Base-by-base conservation (phyloP, 768 basidiomycete genomes). In the Mycena belliarum region DNA sequence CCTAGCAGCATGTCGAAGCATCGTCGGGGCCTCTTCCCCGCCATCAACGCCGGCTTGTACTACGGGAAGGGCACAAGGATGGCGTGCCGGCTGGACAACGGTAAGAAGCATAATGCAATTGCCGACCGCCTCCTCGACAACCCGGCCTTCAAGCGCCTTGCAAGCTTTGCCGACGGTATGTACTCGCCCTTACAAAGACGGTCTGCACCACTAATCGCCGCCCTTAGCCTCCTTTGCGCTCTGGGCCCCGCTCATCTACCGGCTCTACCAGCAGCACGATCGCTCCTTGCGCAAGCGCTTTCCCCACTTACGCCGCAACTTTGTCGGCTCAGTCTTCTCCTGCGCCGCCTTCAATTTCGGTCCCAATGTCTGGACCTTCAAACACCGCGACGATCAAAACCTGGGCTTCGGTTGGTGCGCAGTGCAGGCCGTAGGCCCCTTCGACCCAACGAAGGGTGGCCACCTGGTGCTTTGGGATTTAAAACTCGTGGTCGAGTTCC, bases 341-440 rank as follows among this genome's bases (percentile, higher is more conserved):
- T 48, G 58, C 0, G 24, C 49, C 0, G 67, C 66, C 0, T 71
- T 75, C 61, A 75, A 76, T 49, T 64, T 74, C 15, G 70, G 72
- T 1, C 55, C 52, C 0, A 44, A 54, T 0, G 64, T 63, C 0
- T 41, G 65, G 1, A 67, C 66, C 0, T 26, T 42, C 0, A 50
- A 61, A 0, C 75, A 78, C n/a, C 58, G 59, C 0, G 74, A 79
- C 37, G 45, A 20, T 24, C 47, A 44, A 2, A 79, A 79, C 38
- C 50, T 70, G 0, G 60, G 71, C 1, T 66, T 57, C 29, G 72
- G 73, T 0, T 65, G 68, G 63, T 79, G 73, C 41, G 63, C 63
- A 0, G 71, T 76, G 18, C 64, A 57, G 3, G 64, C 72, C 0
- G 41, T 68, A 0, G 74, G 75, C 1, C 7, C 43, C 2, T 76